Percentiles rank a stretch among this genome's conserved stretches.
Conservation (phyloP, 2,329 filamentous ascomycete genomes). For the Colletotrichum agaves region DNA sequence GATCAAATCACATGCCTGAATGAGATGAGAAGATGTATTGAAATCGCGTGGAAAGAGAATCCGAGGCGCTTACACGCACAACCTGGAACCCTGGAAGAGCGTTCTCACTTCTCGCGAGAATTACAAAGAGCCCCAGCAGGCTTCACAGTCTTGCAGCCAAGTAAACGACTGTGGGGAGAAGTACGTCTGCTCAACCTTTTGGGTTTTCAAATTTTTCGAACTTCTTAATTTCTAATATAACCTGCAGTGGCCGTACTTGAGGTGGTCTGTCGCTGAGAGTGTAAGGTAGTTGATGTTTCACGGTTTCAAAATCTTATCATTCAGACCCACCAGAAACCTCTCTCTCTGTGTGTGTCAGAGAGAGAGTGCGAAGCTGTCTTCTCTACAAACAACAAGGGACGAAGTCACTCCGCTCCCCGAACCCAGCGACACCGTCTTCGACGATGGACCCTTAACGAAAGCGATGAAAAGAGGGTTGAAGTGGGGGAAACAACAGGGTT, state of each 20-base stretch:
- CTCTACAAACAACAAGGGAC: no score
- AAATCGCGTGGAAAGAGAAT: no score
- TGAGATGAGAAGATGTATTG: no score
- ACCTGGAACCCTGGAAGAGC: no score
- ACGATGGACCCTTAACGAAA: no score
- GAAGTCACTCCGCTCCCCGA: no score
- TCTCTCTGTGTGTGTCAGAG: no score
- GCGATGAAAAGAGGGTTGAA: no score
- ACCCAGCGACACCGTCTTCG: no score
- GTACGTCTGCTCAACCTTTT: neutral
- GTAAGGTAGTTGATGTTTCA: neutral
- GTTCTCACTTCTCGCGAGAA: neutral
- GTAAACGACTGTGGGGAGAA: neutral
- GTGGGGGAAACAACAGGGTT: neutral
- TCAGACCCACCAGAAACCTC: neutral
- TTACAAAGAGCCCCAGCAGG: neutral
- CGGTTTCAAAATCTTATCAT: conserved; percentile 14
- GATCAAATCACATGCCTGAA: no score
- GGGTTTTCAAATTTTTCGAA: neutral
- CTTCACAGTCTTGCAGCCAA: neutral
- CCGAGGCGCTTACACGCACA: no score
- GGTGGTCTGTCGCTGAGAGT: conserved; percentile 4
- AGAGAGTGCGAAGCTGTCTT: neutral
- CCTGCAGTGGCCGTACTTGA: neutral
- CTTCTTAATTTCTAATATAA: neutral